phyloP scores from a whole-genome alignment of 1,284 basidiomycete genomes.

The Leccinum pachyderme region DNA sequence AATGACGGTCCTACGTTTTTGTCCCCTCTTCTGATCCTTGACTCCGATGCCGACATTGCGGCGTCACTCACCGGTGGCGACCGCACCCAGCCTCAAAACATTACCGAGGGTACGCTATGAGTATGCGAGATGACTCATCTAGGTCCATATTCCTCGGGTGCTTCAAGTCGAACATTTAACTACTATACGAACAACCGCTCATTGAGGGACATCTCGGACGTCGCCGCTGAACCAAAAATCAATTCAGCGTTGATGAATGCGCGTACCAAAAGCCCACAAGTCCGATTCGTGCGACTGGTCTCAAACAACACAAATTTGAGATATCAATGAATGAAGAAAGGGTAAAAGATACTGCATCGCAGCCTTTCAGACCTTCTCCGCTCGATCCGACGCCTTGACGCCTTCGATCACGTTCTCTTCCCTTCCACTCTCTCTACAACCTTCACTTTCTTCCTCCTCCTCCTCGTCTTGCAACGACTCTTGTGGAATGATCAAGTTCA shows the following conservation, averaged over 20 bases:
- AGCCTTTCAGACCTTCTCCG: not conserved
- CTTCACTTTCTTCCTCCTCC: slow-evolving; percentile 20
- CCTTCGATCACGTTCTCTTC: slow-evolving; percentile 26
- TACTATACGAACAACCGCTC: too few species aligned
- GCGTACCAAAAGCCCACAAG: not conserved
- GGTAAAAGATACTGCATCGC: not conserved
- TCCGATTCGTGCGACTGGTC: not conserved
- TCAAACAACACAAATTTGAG: not conserved
- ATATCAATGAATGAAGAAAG: not conserved
- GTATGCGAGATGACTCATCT: too few species aligned
- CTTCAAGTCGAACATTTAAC: too few species aligned
- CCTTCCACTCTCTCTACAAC: slow-evolving; percentile 12
- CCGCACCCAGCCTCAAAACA: too few species aligned
- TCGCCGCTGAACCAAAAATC: too few species aligned
- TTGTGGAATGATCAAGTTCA: slow-evolving; percentile 65
- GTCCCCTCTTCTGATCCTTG: too few species aligned
- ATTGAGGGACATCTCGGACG: too few species aligned
- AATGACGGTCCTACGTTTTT: too few species aligned
- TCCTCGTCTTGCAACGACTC: slow-evolving; percentile 30
- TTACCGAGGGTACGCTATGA: too few species aligned
- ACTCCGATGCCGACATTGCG: too few species aligned
- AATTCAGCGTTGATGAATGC: not conserved
- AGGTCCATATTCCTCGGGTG: too few species aligned
- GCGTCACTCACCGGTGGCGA: too few species aligned
- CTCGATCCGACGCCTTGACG: not conserved